Evolutionary conservation across 2,329 filamentous ascomycete genomes (phyloP), one percentile per base, ranked within the genome.

Genomic region (Lojkania enalia): DNA sequence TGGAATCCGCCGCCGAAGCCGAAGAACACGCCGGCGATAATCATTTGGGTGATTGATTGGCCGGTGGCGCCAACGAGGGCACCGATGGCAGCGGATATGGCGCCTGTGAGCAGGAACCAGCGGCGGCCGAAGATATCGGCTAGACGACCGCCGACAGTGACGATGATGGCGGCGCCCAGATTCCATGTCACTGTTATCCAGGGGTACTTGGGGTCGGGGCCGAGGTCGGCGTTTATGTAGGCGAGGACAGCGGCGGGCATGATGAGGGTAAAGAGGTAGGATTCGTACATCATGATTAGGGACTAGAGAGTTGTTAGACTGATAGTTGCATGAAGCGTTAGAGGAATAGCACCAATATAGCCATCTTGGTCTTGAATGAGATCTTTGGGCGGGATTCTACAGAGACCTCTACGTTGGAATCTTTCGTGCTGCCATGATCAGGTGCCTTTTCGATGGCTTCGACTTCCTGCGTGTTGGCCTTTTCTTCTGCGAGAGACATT

Each of bases 201-300:
- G 6, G 62, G 60, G 12, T 64, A 67, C 37, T 60, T 65, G 2
- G 64, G 57, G 35, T 66, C 61, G 2, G 66, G 66, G 2, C 66
- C 66, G 7, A 70, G 57, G 16, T 67, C 63, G 11, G 64, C 60
- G 39, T 70, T 68, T 48, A 70, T 66, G 45, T 62, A 65, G 40
- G 58, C 55, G 5, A 69, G 59, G 3, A 65, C 61, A 3, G 64
- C 60, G 11, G 64, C 59, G 6, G 67, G 66, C 39, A 69, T 69
- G 33, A 69, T 55, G 38, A 69, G 55, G n/a, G 62, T 66, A 51
- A 69, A 63, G 31, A 70, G 60, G 48, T 68, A 69, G 25, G 23
- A 27, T 27, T 27, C 23, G 23, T 27, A 27, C 23, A 27, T 27
- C 23, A 27, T 27, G 23, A 27, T 27, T 7, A 27, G 23, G n/a